A percentile compares a stretch with the other conserved stretches of the same genome.
These are phyloP conservation scores for Neurospora sp. DNA, from an alignment of 495 filamentous ascomycete genomes.

Conservation along the genomic window DNA sequence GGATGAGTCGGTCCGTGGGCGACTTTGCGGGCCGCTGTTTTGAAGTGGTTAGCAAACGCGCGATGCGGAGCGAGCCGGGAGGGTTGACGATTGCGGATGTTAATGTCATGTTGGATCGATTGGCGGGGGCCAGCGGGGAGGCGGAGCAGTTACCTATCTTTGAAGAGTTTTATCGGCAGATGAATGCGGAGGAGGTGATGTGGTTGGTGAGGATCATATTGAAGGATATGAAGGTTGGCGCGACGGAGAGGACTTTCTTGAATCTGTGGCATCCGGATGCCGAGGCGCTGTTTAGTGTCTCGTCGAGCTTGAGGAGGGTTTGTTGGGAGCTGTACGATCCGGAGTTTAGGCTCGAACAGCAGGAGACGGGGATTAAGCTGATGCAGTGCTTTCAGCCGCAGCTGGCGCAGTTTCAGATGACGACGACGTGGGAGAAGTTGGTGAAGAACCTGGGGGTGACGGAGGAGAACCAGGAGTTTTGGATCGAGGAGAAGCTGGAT, in stretches of 20 bases:
- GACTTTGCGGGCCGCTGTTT: constrained; percentile 85
- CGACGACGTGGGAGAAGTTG: constrained; percentile 69
- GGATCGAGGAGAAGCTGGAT: constrained; percentile 97
- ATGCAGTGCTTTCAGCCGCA: constrained; percentile 99
- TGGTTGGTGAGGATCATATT: constrained; percentile 94
- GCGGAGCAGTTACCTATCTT: constrained; percentile 72
- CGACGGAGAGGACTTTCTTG: constrained; percentile 86
- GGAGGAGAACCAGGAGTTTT: constrained; percentile 67
- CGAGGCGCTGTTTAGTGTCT: constrained; percentile 82
- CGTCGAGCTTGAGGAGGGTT: constrained; percentile 79
- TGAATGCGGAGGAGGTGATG: constrained; percentile 88
- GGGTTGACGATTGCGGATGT: constrained; percentile 79
- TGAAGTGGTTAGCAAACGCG: constrained; percentile 76
- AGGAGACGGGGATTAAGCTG: constrained; percentile 63
- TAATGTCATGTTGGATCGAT: constrained; percentile 72
- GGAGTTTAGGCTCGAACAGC: constrained; percentile 59
- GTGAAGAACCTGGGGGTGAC: constrained; percentile 59
- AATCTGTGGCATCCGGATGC: constrained; percentile 91
- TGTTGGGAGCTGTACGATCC: constrained; percentile 92
- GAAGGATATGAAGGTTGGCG: constrained; percentile 96
- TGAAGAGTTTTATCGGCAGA: constrained; percentile 71
- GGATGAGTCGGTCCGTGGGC: constrained; percentile 66
- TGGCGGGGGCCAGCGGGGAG: constrained; percentile 68
- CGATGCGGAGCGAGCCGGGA: constrained; percentile 63
- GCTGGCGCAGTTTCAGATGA: constrained; percentile 89